These are phyloP conservation scores for Pelargonium nanum DNA, from an alignment of 345 rosid genomes.

Conservation along the genomic window DNA sequence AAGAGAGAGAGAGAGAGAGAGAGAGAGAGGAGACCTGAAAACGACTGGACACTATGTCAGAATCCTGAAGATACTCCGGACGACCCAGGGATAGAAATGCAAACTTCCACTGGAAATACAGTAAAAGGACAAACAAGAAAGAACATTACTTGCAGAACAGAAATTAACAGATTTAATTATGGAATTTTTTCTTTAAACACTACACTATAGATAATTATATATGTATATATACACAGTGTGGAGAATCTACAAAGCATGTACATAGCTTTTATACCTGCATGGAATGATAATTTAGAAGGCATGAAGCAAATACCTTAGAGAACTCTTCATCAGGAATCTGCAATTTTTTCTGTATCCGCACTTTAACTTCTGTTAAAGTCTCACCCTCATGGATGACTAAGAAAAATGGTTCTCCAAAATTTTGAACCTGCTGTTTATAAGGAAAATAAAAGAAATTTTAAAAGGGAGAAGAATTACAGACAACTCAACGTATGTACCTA, in stretches of 20 bases:
- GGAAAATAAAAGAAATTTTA: not conserved
- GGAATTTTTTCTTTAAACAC: not conserved
- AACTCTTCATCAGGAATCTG: conserved; percentile 65
- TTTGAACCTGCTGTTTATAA: conserved; percentile 38
- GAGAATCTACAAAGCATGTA: not conserved
- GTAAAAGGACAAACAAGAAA: not conserved
- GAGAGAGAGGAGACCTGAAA: conserved; percentile 39
- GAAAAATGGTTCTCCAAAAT: conserved; percentile 74
- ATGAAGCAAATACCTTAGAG: conserved; percentile 29
- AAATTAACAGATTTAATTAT: not conserved
- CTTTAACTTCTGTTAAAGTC: conserved; percentile 47
- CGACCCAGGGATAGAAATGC: conserved; percentile 69
- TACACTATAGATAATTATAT: not conserved
- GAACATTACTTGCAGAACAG: not conserved
- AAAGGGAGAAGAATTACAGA: not conserved
- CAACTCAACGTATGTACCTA: not conserved
- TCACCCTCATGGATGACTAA: conserved; percentile 61
- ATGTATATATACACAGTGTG: too few relatives aligned
- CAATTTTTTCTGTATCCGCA: conserved; percentile 52
- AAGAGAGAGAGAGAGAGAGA: not conserved
- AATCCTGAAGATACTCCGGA: conserved; percentile 54
- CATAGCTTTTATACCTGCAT: not conserved
- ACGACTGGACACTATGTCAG: conserved; percentile 45
- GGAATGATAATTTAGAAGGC: not conserved
- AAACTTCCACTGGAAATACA: conserved; percentile 49